Percentiles rank a stretch among this genome's conserved stretches.
Conservation (phyloP, 2,329 filamentous ascomycete species). For the Cercospora sesami region DNA sequence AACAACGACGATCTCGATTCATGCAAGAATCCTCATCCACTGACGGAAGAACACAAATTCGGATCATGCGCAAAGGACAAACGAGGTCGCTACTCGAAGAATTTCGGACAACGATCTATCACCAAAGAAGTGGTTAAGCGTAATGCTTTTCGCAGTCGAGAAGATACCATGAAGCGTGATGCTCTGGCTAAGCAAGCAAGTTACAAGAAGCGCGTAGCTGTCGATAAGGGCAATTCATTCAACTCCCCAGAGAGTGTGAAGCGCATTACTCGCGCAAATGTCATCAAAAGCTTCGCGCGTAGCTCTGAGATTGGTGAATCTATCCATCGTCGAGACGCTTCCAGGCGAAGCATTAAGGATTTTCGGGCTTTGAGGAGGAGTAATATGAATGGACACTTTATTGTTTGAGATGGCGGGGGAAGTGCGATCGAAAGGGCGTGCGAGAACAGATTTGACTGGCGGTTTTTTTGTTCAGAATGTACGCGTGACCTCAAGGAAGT, state of each 20-base stretch:
- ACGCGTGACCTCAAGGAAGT: neutral
- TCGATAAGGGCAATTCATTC: neutral
- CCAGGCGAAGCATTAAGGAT: neutral
- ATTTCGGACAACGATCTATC: neutral
- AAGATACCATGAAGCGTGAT: neutral
- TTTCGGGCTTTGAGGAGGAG: neutral
- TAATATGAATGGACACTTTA: neutral
- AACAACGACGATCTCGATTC: neutral
- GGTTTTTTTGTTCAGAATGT: neutral
- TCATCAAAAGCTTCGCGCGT: neutral
- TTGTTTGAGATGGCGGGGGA: neutral
- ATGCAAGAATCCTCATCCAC: neutral
- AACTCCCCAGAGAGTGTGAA: neutral
- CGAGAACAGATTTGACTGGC: neutral
- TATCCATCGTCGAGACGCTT: neutral
- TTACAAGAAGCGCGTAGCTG: neutral
- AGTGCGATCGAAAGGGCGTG: neutral
- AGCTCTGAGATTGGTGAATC: neutral
- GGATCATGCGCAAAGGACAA: neutral
- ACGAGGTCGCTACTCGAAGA: neutral
- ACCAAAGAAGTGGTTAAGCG: neutral
- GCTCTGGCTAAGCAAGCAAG: neutral
- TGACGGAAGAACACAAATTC: neutral
- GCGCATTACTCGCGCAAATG: neutral
- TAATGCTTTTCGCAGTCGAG: neutral